phyloP scores from a whole-genome alignment of 441 rosid genomes.

The Erodium trifolium region DNA sequence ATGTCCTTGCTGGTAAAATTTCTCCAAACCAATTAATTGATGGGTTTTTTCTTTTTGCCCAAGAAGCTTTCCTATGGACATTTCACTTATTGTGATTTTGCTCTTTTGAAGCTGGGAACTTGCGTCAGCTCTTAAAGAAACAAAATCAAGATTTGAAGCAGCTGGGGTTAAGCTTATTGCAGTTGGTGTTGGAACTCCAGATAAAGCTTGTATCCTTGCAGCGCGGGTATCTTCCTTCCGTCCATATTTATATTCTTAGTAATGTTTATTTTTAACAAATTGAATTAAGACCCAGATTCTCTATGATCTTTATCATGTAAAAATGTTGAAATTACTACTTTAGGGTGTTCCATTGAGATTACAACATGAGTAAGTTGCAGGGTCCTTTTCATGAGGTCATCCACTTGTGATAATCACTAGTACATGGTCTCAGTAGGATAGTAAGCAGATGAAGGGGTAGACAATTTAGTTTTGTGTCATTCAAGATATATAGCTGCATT shows the following conservation, averaged over 20 bases:
- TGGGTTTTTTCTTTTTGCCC: not conserved
- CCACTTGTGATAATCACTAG: not conserved
- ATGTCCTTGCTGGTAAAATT: constrained; percentile 59
- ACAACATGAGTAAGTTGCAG: not conserved
- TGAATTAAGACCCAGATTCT: not conserved
- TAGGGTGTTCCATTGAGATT: not conserved
- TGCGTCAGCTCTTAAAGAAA: constrained; percentile 51
- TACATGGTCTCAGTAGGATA: not conserved
- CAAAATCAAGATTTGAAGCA: constrained; percentile 50
- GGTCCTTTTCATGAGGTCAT: not conserved
- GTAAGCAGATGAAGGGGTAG: not conserved
- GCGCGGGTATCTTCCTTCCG: constrained; percentile 36
- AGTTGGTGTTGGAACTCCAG: constrained; percentile 73
- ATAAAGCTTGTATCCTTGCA: constrained; percentile 60
- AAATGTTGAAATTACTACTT: not conserved
- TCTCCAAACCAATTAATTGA: not conserved
- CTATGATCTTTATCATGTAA: not conserved
- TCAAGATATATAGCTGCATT: not conserved
- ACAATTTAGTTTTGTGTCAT: not conserved
- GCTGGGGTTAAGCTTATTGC: constrained; percentile 77
- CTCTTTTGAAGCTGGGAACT: constrained; percentile 62
- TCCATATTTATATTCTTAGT: not conserved
- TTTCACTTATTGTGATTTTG: constrained; percentile 1
- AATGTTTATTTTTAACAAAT: not conserved
- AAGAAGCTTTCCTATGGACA: not conserved